Conservation (phyloP, 352 stramenopile species). For the Albugo candida region DNA sequence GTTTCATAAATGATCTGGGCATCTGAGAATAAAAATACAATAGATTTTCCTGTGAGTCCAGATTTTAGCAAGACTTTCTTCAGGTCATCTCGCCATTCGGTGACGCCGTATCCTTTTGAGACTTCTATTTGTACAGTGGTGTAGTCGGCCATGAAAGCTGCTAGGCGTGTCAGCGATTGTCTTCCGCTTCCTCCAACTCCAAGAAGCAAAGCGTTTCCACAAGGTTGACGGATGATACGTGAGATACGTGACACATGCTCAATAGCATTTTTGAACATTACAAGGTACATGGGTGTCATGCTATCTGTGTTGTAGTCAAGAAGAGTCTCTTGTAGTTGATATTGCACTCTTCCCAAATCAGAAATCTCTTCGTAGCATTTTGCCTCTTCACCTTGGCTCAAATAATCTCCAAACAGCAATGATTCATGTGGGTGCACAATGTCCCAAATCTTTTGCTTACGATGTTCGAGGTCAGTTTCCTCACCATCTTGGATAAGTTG, state of each 20-base stretch:
- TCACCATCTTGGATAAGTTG: slow-evolving; percentile 13
- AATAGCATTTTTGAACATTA: slow-evolving; percentile 81
- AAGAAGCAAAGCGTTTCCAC: slow-evolving; percentile 83
- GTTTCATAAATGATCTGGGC: slow-evolving; percentile 88
- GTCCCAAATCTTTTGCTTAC: slow-evolving; percentile 29
- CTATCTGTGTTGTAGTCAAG: slow-evolving; percentile 80
- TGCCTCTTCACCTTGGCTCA: slow-evolving; percentile 79
- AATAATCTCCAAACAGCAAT: slow-evolving; percentile 85
- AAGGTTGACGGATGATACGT: slow-evolving; percentile 61
- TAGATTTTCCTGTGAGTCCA: slow-evolving; percentile 82
- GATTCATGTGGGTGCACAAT: slow-evolving; percentile 28
- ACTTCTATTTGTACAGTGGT: slow-evolving; percentile 88
- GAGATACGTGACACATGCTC: slow-evolving; percentile 73
- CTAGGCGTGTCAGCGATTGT: slow-evolving; percentile 80
- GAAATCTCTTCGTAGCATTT: slow-evolving; percentile 83
- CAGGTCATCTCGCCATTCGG: slow-evolving; percentile 87
- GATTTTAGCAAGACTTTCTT: slow-evolving; percentile 85
- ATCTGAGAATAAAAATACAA: slow-evolving; percentile 90
- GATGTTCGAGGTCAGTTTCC: not conserved
- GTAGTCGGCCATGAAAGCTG: slow-evolving; percentile 87
- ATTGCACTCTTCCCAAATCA: slow-evolving; percentile 66
- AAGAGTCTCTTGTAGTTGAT: slow-evolving; percentile 67
- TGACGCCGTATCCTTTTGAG: slow-evolving; percentile 84
- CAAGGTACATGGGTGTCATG: slow-evolving; percentile 70
- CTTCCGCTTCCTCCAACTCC: slow-evolving; percentile 84